phyloP scores from a whole-genome alignment of 805 yeast species.

The Jamesozyma spencerorum region DNA sequence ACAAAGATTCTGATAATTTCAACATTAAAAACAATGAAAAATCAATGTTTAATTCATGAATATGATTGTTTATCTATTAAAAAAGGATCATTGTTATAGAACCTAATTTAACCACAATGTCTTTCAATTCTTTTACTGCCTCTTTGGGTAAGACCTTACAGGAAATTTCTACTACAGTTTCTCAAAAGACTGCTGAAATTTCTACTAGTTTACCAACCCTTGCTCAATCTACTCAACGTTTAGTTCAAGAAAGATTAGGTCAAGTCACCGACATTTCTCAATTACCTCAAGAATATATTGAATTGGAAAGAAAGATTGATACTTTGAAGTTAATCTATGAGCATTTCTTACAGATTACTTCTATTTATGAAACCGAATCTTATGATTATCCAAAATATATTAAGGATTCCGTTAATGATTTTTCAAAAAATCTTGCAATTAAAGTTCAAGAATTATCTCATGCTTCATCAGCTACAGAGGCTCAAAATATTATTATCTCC shows the following conservation, averaged over 20 bases:
- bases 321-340: conserved; percentile 60
- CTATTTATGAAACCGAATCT: conserved; percentile 59
- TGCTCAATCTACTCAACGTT: conserved; percentile 72
- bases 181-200: conserved; percentile 33
- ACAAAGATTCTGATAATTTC: too few relatives aligned
- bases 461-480: conserved; percentile 73
- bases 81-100: too few relatives aligned
- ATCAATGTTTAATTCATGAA: too few relatives aligned
- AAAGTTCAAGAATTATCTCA: conserved; percentile 59
- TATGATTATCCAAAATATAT: conserved; percentile 75
- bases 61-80: too few relatives aligned
- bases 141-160: conserved; percentile 25
- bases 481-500: conserved; percentile 55
- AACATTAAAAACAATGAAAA: conserved; percentile 17
- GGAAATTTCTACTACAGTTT: conserved; percentile 25
- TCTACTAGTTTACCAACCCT: conserved; percentile 55
- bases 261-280: conserved; percentile 76
- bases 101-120: conserved; percentile 18
- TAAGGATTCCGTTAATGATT: conserved; percentile 65
- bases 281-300: conserved; percentile 72
- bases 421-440: conserved; percentile 54
- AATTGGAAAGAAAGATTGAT: conserved; percentile 65
- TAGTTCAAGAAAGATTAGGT: conserved; percentile 72
- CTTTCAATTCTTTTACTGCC: conserved; percentile 25
- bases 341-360: conserved; percentile 43